Percentiles rank a stretch among this genome's conserved stretches.
Evolutionary conservation across 805 yeast species (phyloP).

Genomic region (Candida sonorensis): DNA sequence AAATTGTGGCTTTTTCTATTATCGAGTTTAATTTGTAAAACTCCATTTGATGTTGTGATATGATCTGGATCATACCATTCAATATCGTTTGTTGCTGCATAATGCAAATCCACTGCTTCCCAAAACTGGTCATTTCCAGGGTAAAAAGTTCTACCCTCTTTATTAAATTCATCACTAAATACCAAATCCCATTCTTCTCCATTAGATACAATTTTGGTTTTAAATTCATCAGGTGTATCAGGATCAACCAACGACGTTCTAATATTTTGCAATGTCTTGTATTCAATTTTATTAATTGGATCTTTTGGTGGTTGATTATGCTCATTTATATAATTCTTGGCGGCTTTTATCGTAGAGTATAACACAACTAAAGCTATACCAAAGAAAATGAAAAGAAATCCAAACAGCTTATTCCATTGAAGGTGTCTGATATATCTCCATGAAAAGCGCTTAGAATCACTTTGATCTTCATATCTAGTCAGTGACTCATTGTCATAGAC

Average conservation of each 20-base stretch:
- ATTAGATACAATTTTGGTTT: constrained; percentile 37
- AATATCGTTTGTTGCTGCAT: constrained; percentile 72
- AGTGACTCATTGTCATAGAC: too few species aligned
- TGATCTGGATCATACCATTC: constrained; percentile 92
- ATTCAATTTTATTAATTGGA: background rate
- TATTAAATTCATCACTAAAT: constrained; percentile 78
- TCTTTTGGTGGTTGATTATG: background rate
- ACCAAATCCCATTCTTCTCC: constrained; percentile 65
- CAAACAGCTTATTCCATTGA: constrained; percentile 5
- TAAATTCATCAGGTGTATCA: constrained; percentile 49
- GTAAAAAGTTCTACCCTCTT: constrained; percentile 75
- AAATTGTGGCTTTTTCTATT: constrained; percentile 66
- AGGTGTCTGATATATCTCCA: background rate
- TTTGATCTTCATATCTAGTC: constrained; percentile 1
- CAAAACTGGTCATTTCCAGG: constrained; percentile 80
- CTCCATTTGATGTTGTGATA: constrained; percentile 58
- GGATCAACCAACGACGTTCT: constrained; percentile 41
- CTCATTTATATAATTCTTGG: too few species aligned
- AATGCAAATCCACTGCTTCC: constrained; percentile 68
- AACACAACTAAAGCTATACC: constrained; percentile 2
- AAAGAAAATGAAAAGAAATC: constrained; percentile 1
- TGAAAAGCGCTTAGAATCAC: background rate
- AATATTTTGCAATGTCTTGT: constrained; percentile 2
- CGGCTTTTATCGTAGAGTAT: constrained; percentile 3
- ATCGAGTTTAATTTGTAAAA: constrained; percentile 57